Percentiles rank a stretch among this genome's conserved stretches.
Evolutionary conservation across 2,329 filamentous ascomycete species (phyloP).

Genomic region (Amauroascus niger): DNA sequence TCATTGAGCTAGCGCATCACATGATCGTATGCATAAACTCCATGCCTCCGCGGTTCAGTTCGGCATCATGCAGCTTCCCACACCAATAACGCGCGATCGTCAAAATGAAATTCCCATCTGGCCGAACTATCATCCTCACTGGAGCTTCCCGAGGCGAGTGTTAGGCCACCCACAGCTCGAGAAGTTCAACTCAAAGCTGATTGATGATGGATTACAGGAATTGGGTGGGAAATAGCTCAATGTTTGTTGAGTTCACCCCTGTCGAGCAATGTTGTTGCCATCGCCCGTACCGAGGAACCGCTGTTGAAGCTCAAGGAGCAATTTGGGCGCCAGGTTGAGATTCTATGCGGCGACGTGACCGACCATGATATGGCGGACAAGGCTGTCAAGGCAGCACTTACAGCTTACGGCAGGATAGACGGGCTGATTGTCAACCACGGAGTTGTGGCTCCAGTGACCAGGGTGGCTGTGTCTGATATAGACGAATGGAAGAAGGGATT

Average conservation of each 20-base stretch:
- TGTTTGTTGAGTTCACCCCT: constrained; percentile 45
- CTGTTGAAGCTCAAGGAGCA: constrained; percentile 46
- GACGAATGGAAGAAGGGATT: constrained; percentile 68
- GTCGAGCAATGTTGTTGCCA: constrained; percentile 48
- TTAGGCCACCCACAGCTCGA: not conserved
- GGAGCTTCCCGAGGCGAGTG: constrained; percentile 52
- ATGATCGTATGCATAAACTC: not conserved
- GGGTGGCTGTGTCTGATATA: constrained; percentile 55
- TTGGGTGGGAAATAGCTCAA: constrained; percentile 52
- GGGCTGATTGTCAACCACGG: constrained; percentile 85
- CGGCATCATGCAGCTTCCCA: not conserved
- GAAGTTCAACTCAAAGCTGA: not conserved
- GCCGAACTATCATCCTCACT: constrained; percentile 60
- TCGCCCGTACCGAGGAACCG: constrained; percentile 48
- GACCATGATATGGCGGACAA: constrained; percentile 48
- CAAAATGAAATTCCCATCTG: constrained; percentile 9
- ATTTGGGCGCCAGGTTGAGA: constrained; percentile 46
- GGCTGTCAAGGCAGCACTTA: constrained; percentile 55
- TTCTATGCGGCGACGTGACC: constrained; percentile 49
- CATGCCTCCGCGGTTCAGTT: not conserved
- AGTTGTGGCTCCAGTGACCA: constrained; percentile 62
- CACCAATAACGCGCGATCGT: not conserved
- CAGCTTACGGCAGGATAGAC: constrained; percentile 62
- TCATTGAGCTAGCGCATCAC: too few relatives aligned
- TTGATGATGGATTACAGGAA: constrained; percentile 35